These are phyloP conservation scores for Colletotrichum trifolii DNA, from an alignment of 2,329 filamentous ascomycete species.

Conservation along the genomic window DNA sequence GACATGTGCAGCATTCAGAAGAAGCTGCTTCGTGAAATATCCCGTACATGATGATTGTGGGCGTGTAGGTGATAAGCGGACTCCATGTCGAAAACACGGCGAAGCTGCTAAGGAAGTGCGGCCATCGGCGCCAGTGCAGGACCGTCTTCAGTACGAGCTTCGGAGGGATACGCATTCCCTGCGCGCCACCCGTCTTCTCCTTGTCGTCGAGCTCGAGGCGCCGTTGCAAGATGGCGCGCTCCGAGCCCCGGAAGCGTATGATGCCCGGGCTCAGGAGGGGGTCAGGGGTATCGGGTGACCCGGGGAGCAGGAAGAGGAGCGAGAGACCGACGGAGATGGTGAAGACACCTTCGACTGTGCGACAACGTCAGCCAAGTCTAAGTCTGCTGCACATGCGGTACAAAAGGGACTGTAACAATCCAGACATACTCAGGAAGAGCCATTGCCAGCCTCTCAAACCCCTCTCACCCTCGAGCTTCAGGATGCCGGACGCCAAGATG, in stretches of 20 bases:
- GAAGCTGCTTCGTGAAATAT: rapidly evolving
- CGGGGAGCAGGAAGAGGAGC: slow-evolving; percentile 55
- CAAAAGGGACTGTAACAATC: neutral
- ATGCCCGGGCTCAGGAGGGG: slow-evolving; percentile 52
- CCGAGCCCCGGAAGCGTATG: slow-evolving; percentile 48
- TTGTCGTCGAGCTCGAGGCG: slow-evolving; percentile 49
- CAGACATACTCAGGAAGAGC: slow-evolving; percentile 58
- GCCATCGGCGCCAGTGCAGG: slow-evolving; percentile 57
- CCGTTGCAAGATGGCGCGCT: slow-evolving; percentile 47
- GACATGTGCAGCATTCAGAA: neutral
- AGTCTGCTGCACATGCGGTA: too few species aligned
- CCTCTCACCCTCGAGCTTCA: slow-evolving; percentile 54
- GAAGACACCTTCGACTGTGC: slow-evolving; percentile 56
- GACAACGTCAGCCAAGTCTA: too few species aligned
- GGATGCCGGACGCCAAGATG: slow-evolving; percentile 58
- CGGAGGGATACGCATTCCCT: slow-evolving; percentile 50
- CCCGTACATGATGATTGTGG: slow-evolving; percentile 54
- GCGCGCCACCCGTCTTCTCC: slow-evolving; percentile 45
- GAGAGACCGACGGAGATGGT: slow-evolving; percentile 52
- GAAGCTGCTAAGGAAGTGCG: slow-evolving; percentile 59
- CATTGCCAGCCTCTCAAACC: slow-evolving; percentile 61
- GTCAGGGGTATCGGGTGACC: slow-evolving; percentile 51
- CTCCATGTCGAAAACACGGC: slow-evolving; percentile 64
- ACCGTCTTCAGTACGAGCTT: slow-evolving; percentile 55
- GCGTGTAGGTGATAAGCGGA: slow-evolving; percentile 62